These are phyloP conservation scores for Talinum fruticosum DNA, from an alignment of 148 eudicot genomes.

Conservation along the genomic window DNA sequence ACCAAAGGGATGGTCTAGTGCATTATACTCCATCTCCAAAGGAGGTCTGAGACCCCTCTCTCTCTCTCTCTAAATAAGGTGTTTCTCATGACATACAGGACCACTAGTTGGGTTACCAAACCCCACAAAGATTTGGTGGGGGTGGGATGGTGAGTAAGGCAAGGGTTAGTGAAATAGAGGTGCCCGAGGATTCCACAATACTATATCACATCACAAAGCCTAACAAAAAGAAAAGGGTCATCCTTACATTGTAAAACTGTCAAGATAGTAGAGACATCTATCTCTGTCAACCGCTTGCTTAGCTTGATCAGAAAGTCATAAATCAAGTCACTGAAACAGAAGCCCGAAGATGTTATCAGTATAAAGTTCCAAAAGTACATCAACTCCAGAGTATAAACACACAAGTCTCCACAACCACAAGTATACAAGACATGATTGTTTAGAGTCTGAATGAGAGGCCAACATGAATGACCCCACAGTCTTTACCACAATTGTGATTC, in stretches of 20 bases:
- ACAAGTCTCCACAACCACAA: neutral
- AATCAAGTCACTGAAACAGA: slow-evolving; percentile 71
- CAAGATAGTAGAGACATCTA: slow-evolving; percentile 82
- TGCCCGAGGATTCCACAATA: neutral
- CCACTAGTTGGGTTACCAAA: neutral
- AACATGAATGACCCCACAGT: neutral
- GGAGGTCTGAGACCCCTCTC: neutral
- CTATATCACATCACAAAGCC: neutral
- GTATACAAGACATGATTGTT: neutral
- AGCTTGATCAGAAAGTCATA: slow-evolving; percentile 76
- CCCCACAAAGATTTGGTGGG: too few species aligned
- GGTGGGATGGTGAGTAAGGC: too few species aligned
- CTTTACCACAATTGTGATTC: neutral
- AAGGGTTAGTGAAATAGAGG: too few species aligned
- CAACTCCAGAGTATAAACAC: neutral
- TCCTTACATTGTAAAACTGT: slow-evolving; percentile 71
- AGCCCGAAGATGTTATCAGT: slow-evolving; percentile 2
- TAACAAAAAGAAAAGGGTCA: neutral
- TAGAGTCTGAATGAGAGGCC: neutral
- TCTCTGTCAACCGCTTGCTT: slow-evolving; percentile 77
- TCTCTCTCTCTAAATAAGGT: neutral
- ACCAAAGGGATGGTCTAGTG: neutral
- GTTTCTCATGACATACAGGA: neutral
- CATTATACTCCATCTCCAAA: neutral
- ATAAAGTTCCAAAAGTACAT: neutral